These are phyloP conservation scores for Meredithiella fracta DNA, from an alignment of 2,329 filamentous ascomycete genomes.

Conservation along the genomic window DNA sequence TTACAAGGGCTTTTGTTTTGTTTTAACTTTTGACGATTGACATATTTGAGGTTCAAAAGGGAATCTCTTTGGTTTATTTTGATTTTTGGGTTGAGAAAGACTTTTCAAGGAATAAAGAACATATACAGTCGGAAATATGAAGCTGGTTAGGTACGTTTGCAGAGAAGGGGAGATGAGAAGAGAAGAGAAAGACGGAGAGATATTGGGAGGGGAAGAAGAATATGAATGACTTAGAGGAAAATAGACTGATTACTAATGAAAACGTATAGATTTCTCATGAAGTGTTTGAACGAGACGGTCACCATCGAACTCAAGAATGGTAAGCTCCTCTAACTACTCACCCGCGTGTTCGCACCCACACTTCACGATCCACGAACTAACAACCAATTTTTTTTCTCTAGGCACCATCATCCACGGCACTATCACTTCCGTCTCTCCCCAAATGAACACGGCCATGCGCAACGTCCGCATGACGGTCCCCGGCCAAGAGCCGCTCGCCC, in stretches of 20 bases:
- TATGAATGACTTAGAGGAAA: no score
- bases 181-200: not conserved
- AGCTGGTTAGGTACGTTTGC: constrained; percentile 72
- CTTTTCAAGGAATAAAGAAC: not conserved
- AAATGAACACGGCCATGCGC: constrained; percentile 96
- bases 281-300: constrained; percentile 96
- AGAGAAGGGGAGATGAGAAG: constrained; percentile 6
- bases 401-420: constrained; percentile 94
- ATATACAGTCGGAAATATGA: constrained; percentile 48
- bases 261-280: constrained; percentile 77
- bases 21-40: no score
- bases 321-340: constrained; percentile 23
- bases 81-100: not conserved
- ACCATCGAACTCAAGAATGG: constrained; percentile 98
- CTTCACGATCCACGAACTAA: not conserved
- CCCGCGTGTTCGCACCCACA: not conserved
- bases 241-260: not conserved
- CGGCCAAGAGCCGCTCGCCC: constrained; percentile 68
- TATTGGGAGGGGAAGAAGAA: not conserved
- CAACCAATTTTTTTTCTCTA: constrained; percentile 22
- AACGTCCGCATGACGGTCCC: constrained; percentile 92
- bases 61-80: no score
- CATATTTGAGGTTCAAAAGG: no score
- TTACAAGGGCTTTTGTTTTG: not conserved
- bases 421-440: constrained; percentile 86